These are phyloP conservation scores for Talaromyces ruber DNA, from an alignment of 495 filamentous ascomycete genomes.

Conservation along the genomic window DNA sequence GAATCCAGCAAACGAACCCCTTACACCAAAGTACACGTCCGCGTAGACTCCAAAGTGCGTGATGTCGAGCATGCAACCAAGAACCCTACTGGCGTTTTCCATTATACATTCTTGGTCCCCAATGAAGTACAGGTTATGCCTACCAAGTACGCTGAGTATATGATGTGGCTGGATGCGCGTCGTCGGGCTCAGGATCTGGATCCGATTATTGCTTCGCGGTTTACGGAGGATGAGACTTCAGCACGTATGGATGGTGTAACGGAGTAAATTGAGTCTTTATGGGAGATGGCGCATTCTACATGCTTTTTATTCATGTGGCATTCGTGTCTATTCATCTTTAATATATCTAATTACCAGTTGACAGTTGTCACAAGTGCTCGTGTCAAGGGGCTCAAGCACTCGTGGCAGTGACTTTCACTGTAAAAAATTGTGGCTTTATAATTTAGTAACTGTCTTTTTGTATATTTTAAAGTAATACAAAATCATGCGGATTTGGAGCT, in stretches of 20 bases:
- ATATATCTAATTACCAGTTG: not conserved
- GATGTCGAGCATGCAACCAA: slow-evolving; percentile 69
- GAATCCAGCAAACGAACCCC: slow-evolving; percentile 14
- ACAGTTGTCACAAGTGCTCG: too few species aligned
- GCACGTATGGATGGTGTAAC: slow-evolving; percentile 38
- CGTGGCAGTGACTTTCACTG: not conserved
- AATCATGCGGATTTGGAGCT: too few species aligned
- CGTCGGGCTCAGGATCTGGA: slow-evolving; percentile 45
- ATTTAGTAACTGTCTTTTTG: not conserved
- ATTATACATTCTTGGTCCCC: slow-evolving; percentile 75
- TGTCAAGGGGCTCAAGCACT: not conserved
- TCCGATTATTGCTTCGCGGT: slow-evolving; percentile 18
- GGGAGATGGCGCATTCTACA: not conserved
- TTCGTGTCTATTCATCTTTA: not conserved
- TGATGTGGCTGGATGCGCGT: slow-evolving; percentile 71
- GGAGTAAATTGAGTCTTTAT: slow-evolving; percentile 19
- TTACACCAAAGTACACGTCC: slow-evolving; percentile 64
- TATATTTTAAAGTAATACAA: too few species aligned
- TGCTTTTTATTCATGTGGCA: not conserved
- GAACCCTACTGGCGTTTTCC: slow-evolving; percentile 74
- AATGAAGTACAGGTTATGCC: slow-evolving; percentile 69
- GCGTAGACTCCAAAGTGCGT: slow-evolving; percentile 68
- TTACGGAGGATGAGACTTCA: slow-evolving; percentile 29
- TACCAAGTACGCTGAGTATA: slow-evolving; percentile 64
- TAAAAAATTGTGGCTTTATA: not conserved